Evolutionary conservation across 228 moss, liverwort and hornwort species (phyloP), one percentile per base, ranked within the genome.

Genomic region (Sphagnum fallax): DNA sequence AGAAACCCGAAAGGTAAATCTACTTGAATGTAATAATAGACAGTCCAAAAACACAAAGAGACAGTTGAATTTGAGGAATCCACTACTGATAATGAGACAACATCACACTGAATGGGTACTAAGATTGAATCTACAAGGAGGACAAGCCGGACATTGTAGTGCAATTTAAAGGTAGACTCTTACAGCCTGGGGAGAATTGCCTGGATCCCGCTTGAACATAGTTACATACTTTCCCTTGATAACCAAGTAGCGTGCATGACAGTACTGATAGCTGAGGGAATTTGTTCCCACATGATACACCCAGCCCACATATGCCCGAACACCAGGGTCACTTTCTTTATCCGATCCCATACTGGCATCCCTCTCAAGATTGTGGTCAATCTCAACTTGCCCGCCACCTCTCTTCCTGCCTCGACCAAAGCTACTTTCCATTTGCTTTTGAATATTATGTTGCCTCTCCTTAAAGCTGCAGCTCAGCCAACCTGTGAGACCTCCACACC

Each of bases 141-240:
- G 12, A 55, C 12, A 12, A 8, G 55, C 55, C 8, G 4, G 55
- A 55, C 1, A 12, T 55, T 8, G 55, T 55, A 55, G 9, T 55
- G 1, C 12, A 8, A 12, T 55, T 1, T 55, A 8, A 55, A 8
- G 8, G 55, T 55, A 55, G 8, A 55, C 55, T 75, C 84, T 53
- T 81, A 92, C 91, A 73, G 84, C 71, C 74, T 83, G 89, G 51
- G 89, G 83, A 66, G 74, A 65, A 18, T 83, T 85, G 48, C 75
- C 82, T 63, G 91, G 91, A 66, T 92, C 73, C 73, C 87, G 87
- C 80, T 87, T 92, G 69, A 87, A 92, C 91, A 92, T 89, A 47
- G 87, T 63, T 7, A 89, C 91, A 60, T 74, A 61, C 53, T 85
- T 87, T 52, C 87, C 87, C 81, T 85, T 87, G 12, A 92, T 92